These are phyloP conservation scores for Ophiostoma piceae DNA, from an alignment of 2,329 filamentous ascomycete species.

Conservation along the genomic window DNA sequence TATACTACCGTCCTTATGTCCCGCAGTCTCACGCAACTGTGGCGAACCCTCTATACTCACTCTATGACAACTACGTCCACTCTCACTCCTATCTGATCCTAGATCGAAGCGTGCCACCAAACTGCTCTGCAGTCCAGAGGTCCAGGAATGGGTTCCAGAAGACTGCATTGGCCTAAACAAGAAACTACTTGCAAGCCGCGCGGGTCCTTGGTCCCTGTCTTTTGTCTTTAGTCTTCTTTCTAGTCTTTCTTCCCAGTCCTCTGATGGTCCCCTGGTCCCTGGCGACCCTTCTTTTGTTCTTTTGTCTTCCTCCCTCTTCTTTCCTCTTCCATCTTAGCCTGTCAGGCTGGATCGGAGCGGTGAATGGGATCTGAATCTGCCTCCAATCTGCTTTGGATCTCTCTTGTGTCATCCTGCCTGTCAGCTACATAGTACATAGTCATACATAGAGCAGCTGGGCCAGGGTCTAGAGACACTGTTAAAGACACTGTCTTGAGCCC, in stretches of 20 bases:
- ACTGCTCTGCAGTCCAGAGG: background rate
- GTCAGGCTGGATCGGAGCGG: background rate
- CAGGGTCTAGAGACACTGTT: too few relatives aligned
- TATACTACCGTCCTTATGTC: background rate
- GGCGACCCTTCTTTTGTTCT: background rate
- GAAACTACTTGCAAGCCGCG: background rate
- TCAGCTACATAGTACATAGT: background rate
- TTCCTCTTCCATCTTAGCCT: background rate
- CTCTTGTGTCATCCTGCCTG: background rate
- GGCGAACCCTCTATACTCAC: background rate
- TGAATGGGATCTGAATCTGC: background rate
- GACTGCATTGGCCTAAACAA: background rate
- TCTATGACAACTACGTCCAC: background rate
- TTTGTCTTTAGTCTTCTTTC: too few relatives aligned
- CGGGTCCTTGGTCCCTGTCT: background rate
- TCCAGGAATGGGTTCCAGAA: background rate
- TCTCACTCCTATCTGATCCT: background rate
- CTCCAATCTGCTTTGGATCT: background rate
- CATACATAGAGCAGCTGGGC: background rate
- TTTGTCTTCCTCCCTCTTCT: background rate
- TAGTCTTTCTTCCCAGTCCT: background rate
- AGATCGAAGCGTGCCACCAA: background rate
- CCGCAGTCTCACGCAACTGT: slow-evolving; percentile 9
- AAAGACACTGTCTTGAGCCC: background rate
- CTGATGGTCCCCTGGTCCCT: background rate